Base-by-base conservation (phyloP, 2,329 filamentous ascomycete genomes). In the Nemania sp. region DNA sequence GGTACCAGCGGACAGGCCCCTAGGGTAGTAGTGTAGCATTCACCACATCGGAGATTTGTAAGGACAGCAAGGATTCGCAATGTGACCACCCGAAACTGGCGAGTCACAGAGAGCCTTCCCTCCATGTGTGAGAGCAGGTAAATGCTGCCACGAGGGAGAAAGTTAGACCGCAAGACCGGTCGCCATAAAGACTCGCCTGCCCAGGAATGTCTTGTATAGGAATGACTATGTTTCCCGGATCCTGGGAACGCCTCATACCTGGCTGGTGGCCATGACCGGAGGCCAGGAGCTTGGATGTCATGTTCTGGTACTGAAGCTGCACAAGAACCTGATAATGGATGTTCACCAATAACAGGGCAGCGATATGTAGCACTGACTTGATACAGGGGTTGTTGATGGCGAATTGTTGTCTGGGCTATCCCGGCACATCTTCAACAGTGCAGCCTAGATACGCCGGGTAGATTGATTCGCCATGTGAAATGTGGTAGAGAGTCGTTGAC, bases 171-270 rank as follows among this genome's bases (percentile, higher is more conserved):
- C 25, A 29, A 7, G 25, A 7, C 35, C 15, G 42, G 29, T 54
- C 37, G 53, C 43, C 45, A 40, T 48, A 48, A n/a, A 21, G 20
- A 59, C 29, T 57, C 40, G 60, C 63, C 20, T 63, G 58, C 63
- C 42, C 13, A 15, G 43, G 43, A 51, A 43, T 25, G 13, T 20
- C 15, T 25, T 7, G 43, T 42, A 32, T 11, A 45, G 32, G 54
- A 35, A 32, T 45, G 15, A 42, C 47, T 53, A 35, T 48, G 48
- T 54, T 54, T 29, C 54, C 59, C 62, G 56, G 57, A 53, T 57
- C 57, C 54, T 60, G 49, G 56, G 57, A 39, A 63, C 57, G 57
- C 47, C 40, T 57, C 60, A 57, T 49, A 57, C 57, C 43, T 32
- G 51, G 12, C 34, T 54, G 12, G 4, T 37, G 21, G 5, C 48